These are phyloP conservation scores for Septoria linicola DNA, from an alignment of 2,329 filamentous ascomycete genomes.

Conservation along the genomic window DNA sequence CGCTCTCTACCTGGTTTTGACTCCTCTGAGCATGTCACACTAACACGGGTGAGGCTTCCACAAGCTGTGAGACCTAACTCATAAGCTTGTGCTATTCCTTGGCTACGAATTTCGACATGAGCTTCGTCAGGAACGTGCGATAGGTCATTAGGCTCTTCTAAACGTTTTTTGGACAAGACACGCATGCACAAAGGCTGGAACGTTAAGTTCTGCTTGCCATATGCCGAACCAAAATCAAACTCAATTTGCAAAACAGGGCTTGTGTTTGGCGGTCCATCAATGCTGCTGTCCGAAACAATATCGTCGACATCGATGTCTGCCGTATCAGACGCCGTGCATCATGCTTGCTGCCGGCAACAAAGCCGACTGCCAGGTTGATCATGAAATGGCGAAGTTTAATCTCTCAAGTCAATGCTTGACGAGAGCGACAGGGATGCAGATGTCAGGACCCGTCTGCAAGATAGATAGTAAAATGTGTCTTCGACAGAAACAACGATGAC, in stretches of 20 bases:
- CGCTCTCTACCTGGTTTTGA: not conserved
- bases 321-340: constrained; percentile 12
- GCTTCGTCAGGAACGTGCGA: constrained; percentile 7
- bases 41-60: too few species aligned
- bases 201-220: too few species aligned
- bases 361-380: constrained; percentile 17
- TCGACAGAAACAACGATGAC: too few species aligned
- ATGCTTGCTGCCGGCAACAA: constrained; percentile 13
- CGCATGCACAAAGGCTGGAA: too few species aligned
- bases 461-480: constrained; percentile 1
- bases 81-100: too few species aligned
- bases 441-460: constrained; percentile 4
- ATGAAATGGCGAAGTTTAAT: constrained; percentile 5
- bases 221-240: too few species aligned
- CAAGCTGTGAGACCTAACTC: too few species aligned
- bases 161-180: too few species aligned
- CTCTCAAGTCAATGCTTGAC: not conserved
- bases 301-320: not conserved
- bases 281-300: constrained; percentile 12
- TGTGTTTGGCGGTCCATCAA: constrained; percentile 16
- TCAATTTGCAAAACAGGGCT: constrained; percentile 10
- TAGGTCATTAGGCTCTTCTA: not conserved
- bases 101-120: constrained; percentile 3
- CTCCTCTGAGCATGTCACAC: too few species aligned
- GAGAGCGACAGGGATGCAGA: not conserved